Evolutionary conservation across 495 filamentous ascomycete genomes (phyloP).

Genomic region (Xylaria bambusicola): DNA sequence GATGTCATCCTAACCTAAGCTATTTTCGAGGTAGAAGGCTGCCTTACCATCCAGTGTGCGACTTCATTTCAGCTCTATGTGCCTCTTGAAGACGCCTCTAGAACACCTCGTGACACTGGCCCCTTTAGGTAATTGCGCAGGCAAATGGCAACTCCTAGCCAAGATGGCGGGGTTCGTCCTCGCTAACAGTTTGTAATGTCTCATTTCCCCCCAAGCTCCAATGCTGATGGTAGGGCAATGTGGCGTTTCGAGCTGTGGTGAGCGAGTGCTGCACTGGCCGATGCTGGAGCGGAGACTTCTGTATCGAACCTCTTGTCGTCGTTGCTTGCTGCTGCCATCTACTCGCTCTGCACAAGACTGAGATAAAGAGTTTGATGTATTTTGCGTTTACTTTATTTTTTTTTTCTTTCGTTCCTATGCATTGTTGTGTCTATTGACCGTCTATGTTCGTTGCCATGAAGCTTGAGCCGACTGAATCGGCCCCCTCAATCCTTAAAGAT

Average conservation of each 20-base stretch:
- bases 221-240: neutral
- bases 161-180: slow-evolving; percentile 10
- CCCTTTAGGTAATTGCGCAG: slow-evolving; percentile 3
- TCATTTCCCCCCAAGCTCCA: slow-evolving; percentile 9
- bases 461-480: slow-evolving; percentile 10
- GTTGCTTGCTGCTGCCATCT: neutral
- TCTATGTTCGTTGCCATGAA: slow-evolving; percentile 18
- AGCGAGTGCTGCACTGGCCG: too few relatives aligned
- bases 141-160: slow-evolving; percentile 2
- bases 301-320: neutral
- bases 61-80: neutral
- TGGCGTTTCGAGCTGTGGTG: slow-evolving; percentile 1
- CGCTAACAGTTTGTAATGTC: neutral
- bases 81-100: neutral
- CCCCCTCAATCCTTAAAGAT: slow-evolving; percentile 1
- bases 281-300: neutral
- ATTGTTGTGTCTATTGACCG: slow-evolving; percentile 20
- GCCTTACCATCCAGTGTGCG: slow-evolving; percentile 6
- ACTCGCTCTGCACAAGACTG: neutral
- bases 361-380: neutral
- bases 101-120: slow-evolving; percentile 1
- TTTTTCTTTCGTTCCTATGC: slow-evolving; percentile 16
- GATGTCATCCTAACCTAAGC: slow-evolving; percentile 7
- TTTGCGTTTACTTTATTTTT: slow-evolving; percentile 19
- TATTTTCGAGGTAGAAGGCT: neutral